phyloP scores from a whole-genome alignment of 805 yeast species.

The Kluyveromyces lactis region DNA sequence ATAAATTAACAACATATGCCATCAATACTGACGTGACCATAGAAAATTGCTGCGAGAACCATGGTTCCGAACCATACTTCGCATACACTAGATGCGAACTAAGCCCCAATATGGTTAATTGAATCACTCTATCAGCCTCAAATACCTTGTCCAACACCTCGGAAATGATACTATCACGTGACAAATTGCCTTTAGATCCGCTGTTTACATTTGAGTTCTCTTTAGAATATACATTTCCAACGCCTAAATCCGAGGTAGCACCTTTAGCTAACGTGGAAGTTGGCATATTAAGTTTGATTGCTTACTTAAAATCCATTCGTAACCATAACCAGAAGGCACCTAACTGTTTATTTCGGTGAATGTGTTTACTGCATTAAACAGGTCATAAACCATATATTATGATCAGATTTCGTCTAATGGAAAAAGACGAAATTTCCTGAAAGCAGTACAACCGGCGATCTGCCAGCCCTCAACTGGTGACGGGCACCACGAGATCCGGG shows the following conservation, averaged over 20 bases:
- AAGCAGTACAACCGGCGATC: no score
- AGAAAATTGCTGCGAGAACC: neutral
- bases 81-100: constrained; percentile 17
- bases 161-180: neutral
- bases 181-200: neutral
- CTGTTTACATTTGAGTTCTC: neutral
- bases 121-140: constrained; percentile 19
- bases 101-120: constrained; percentile 19
- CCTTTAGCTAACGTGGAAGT: neutral
- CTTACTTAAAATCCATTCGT: neutral
- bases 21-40: neutral
- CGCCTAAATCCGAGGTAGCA: neutral
- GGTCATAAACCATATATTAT: no score
- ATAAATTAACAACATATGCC: neutral
- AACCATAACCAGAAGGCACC: no score
- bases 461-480: no score
- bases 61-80: neutral
- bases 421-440: no score
- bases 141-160: constrained; percentile 11
- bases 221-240: neutral
- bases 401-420: no score
- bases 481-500: no score
- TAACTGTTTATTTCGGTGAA: no score
- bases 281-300: neutral
- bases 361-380: no score